Conservation (phyloP, 805 yeast genomes). For the Saturnispora kantuleensis region DNA sequence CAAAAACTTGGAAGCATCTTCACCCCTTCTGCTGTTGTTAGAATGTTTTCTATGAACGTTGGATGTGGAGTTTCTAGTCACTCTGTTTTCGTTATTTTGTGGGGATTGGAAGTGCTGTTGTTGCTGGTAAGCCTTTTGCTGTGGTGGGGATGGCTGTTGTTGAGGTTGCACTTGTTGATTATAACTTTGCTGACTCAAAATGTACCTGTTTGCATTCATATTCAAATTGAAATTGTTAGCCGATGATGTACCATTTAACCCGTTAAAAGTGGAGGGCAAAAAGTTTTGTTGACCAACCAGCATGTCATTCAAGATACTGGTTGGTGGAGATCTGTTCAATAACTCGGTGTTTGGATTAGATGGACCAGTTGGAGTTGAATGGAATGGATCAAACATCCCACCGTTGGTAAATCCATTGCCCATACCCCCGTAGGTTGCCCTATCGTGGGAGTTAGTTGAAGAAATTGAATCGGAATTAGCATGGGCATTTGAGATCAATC, state of each 20-base stretch:
- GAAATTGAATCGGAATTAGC: conserved; percentile 8
- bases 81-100: conserved; percentile 9
- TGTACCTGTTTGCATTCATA: neutral
- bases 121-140: neutral
- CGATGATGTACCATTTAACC: neutral
- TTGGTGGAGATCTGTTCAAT: conserved; percentile 8
- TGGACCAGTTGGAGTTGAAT: neutral
- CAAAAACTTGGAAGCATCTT: conserved; percentile 60
- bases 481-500: conserved; percentile 14
- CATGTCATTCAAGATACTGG: conserved; percentile 5
- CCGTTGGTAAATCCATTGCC: conserved; percentile 1
- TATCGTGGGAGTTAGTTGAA: conserved; percentile 8
- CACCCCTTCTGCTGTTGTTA: conserved; percentile 33
- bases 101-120: neutral
- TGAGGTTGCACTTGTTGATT: conserved; percentile 3
- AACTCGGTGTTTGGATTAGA: conserved; percentile 1
- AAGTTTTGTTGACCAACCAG: conserved; percentile 3
- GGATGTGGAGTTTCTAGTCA: conserved; percentile 21
- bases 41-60: conserved; percentile 28
- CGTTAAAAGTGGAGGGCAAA: conserved; percentile 6
- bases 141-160: neutral
- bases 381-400: conserved; percentile 3
- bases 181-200: neutral
- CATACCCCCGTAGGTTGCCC: neutral
- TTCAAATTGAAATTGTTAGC: conserved; percentile 3